Evolutionary conservation across 306 rosid genomes (phyloP).

Genomic region (Inga laurina): DNA sequence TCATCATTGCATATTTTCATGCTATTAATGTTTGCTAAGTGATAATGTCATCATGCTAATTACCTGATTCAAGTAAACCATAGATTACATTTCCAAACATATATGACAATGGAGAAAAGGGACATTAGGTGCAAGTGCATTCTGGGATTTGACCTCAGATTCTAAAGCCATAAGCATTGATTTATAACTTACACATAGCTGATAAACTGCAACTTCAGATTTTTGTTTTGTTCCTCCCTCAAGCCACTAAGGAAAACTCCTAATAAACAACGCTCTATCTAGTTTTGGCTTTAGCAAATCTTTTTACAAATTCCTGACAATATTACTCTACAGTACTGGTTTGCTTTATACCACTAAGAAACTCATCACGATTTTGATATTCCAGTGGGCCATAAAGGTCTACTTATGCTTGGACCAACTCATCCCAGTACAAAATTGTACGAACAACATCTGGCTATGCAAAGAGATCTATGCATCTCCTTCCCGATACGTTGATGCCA

Average conservation of each 20-base stretch:
- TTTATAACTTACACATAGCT: neutral
- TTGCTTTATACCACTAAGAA: neutral
- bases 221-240: too few species aligned
- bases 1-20: neutral
- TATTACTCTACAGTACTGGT: too few species aligned
- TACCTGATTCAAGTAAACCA: neutral
- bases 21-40: neutral
- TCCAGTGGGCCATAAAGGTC: too few species aligned
- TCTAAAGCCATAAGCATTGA: neutral
- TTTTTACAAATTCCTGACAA: too few species aligned
- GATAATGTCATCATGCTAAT: neutral
- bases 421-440: neutral
- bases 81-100: neutral
- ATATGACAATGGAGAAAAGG: neutral
- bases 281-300: too few species aligned
- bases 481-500: neutral
- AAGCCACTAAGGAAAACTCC: too few species aligned
- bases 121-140: neutral
- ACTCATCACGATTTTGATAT: neutral
- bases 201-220: too few species aligned
- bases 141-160: neutral
- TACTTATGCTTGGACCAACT: neutral
- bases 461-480: neutral
- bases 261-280: too few species aligned
- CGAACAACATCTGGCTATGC: neutral